Evolutionary conservation across 2,329 filamentous ascomycete genomes (phyloP), one percentile per base, ranked within the genome.

Genomic region (Verticillium alfalfae): DNA sequence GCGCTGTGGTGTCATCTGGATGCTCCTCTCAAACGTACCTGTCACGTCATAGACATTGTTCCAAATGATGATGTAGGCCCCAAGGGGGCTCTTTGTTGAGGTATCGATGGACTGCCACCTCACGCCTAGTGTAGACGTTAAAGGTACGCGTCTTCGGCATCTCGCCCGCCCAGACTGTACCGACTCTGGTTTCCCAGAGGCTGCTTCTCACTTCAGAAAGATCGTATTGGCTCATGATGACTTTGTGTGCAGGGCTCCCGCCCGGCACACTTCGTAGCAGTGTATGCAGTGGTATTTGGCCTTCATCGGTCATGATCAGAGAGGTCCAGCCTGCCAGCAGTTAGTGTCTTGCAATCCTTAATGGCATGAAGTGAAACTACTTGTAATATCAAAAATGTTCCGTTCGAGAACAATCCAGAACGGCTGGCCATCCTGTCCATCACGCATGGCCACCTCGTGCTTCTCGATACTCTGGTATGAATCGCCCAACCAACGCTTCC

Each of bases 41-140:
- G 62, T 65, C 8, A 66, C 60, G 34, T 67, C 59, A 57, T 67
- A 67, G 2, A 67, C 62, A 34, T 61, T 60, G 3, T 38, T 56
- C 2, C 60, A 57, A 10, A 67, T 57, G 3, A 57, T 45, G 9
- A 63, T 49, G 1, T 63, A 66, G 55, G 39, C 39, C 8, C 39
- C 39, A n/a, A 45, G 39, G n/a, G 39, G 15, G n/a, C 39, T 45
- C 39, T n/a, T 45, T 45, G 39, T 45, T 5, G 4, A 45, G 39
- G n/a, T 45, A 45, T 9, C 39, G 39, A 22, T 45, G 39, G 15
- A n/a, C 39, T n/a, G 39, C 39, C 16, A 45, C 39, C 39, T 45
- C 39, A 8, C 39, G 39, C 39, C 8, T 16, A 18, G 39, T 45
- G n/a, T 45, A 45, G 16, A 45, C n/a, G 6, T 45, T 45, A 18